These are phyloP conservation scores for Malus sieversii DNA, from an alignment of 306 rosid species.

Conservation along the genomic window DNA sequence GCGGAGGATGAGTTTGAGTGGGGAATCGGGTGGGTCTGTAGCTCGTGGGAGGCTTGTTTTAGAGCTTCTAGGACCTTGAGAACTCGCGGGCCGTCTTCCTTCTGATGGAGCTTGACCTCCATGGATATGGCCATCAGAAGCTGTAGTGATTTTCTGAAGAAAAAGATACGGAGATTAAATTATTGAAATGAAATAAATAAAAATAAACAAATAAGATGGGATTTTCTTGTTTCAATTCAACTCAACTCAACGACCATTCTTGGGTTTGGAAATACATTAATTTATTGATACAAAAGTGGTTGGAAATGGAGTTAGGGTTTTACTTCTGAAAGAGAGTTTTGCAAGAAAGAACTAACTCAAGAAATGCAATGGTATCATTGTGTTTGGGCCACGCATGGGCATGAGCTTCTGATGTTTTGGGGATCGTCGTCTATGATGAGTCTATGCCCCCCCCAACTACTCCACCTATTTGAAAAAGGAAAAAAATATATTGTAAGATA, in stretches of 20 bases:
- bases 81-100: conserved; percentile 34
- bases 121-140: conserved; percentile 17
- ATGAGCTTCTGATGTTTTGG: background rate
- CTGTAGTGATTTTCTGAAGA: background rate
- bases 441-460: too few species aligned
- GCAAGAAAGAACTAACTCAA: too few species aligned
- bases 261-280: too few species aligned
- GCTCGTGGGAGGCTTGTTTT: conserved; percentile 68
- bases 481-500: too few species aligned
- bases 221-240: background rate
- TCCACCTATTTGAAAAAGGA: too few species aligned
- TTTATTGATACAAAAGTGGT: too few species aligned
- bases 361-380: background rate
- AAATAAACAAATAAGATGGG: background rate
- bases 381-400: background rate
- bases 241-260: background rate
- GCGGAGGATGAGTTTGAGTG: conserved; percentile 58
- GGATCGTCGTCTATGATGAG: background rate
- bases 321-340: too few species aligned
- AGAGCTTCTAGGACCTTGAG: conserved; percentile 72
- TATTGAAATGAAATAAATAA: background rate
- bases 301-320: too few species aligned
- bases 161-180: background rate
- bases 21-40: conserved; percentile 38
- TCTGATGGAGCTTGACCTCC: conserved; percentile 27